These are phyloP conservation scores for Cytospora piceae DNA, from an alignment of 2,329 filamentous ascomycete species.

Conservation along the genomic window DNA sequence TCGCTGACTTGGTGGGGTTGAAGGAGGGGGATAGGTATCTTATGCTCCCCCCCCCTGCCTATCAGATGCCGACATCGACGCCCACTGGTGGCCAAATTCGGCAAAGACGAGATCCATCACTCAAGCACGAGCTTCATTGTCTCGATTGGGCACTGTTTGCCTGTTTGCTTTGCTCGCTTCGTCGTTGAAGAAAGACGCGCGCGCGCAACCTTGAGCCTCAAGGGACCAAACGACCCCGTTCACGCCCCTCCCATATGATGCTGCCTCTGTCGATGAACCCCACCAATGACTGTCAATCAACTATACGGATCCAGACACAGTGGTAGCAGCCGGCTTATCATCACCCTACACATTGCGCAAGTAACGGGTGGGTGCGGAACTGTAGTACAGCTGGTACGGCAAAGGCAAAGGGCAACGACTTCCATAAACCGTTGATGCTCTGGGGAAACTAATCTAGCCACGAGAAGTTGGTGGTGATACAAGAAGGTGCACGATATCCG, in stretches of 20 bases:
- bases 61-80: background rate
- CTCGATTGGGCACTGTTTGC: background rate
- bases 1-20: background rate
- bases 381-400: background rate
- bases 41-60: background rate
- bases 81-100: constrained; percentile 1
- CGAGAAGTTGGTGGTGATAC: constrained; percentile 12
- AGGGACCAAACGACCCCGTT: background rate
- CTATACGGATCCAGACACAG: no score
- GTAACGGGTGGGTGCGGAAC: background rate
- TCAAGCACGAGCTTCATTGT: background rate
- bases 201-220: constrained; percentile 3
- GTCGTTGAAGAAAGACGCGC: constrained; percentile 4
- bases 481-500: constrained; percentile 6
- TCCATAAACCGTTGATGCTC: background rate
- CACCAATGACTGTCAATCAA: background rate
- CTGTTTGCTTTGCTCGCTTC: background rate
- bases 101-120: background rate
- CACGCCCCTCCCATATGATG: background rate
- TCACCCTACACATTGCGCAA: background rate
- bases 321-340: background rate
- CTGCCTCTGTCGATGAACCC: constrained; percentile 1
- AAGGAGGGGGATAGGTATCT: background rate
- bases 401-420: background rate
- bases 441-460: background rate